Evolutionary conservation across 495 filamentous ascomycete genomes (phyloP).

Genomic region (Lasiosphaeriaceae sp.): DNA sequence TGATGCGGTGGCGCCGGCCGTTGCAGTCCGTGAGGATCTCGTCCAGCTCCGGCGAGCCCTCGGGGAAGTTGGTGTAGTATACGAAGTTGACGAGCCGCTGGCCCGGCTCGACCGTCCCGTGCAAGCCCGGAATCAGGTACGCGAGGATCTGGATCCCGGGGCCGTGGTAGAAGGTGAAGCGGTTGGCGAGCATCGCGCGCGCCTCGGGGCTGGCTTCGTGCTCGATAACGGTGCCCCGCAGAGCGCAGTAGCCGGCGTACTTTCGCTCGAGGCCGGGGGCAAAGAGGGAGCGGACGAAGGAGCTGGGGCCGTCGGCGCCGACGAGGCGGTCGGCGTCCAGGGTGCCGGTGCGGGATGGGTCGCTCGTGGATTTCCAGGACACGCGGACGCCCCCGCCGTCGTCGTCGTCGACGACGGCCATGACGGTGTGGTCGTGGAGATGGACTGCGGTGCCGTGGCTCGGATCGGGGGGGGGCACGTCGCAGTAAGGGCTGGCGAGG

Average conservation of each 20-base stretch:
- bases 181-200: slow-evolving; percentile 57
- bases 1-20: slow-evolving; percentile 42
- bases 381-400: slow-evolving; percentile 32
- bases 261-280: slow-evolving; percentile 41
- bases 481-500: slow-evolving; percentile 42
- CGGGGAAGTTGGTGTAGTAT: slow-evolving; percentile 54
- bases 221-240: slow-evolving; percentile 57
- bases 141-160: slow-evolving; percentile 43
- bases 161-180: slow-evolving; percentile 45
- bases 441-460: slow-evolving; percentile 42
- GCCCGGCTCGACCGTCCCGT: slow-evolving; percentile 44
- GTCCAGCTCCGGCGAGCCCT: slow-evolving; percentile 40
- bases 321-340: slow-evolving; percentile 45
- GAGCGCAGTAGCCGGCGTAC: slow-evolving; percentile 56
- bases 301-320: slow-evolving; percentile 55
- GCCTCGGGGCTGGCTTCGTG: slow-evolving; percentile 73
- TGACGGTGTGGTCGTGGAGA: slow-evolving; percentile 45
- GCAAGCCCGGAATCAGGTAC: slow-evolving; percentile 51
- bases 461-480: slow-evolving; percentile 28
- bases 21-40: slow-evolving; percentile 51
- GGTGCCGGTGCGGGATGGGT: slow-evolving; percentile 22
- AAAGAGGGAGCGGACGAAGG: slow-evolving; percentile 46
- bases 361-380: slow-evolving; percentile 32
- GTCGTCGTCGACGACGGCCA: slow-evolving; percentile 32
- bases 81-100: slow-evolving; percentile 53